These are phyloP conservation scores for Beauveria brongniartii DNA, from an alignment of 2,329 filamentous ascomycete species.

Conservation along the genomic window DNA sequence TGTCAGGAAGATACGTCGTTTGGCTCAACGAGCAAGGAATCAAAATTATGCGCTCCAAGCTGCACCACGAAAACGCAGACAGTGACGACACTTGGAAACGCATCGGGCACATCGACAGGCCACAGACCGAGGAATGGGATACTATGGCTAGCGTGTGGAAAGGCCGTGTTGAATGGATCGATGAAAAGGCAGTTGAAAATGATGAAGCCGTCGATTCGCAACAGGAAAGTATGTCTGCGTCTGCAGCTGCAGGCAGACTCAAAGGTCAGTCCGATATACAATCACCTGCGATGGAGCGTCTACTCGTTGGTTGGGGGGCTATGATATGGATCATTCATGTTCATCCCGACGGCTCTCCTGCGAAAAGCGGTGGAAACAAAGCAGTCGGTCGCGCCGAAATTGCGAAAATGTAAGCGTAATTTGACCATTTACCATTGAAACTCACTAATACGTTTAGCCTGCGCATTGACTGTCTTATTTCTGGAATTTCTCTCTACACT, in stretches of 20 bases:
- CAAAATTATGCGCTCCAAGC: conserved; percentile 90
- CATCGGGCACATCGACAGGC: conserved; percentile 84
- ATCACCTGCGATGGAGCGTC: conserved; percentile 57
- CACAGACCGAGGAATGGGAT: conserved; percentile 81
- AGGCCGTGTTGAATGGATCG: conserved; percentile 85
- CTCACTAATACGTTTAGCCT: conserved; percentile 47
- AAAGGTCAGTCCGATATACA: conserved; percentile 40
- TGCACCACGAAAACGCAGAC: conserved; percentile 69
- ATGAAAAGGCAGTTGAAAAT: conserved; percentile 68
- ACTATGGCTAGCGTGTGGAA: conserved; percentile 97
- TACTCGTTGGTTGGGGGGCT: conserved; percentile 91
- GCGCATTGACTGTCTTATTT: conserved; percentile 95
- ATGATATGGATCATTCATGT: conserved; percentile 95
- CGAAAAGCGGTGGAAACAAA: conserved; percentile 30
- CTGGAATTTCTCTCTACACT: conserved; percentile 93
- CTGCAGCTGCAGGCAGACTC: conserved; percentile 39
- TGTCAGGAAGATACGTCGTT: conserved; percentile 83
- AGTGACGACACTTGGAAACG: conserved; percentile 86
- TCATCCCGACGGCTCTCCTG: conserved; percentile 53
- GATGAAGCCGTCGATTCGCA: conserved; percentile 48
- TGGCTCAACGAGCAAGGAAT: conserved; percentile 98
- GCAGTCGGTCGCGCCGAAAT: conserved; percentile 73
- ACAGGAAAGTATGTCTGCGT: conserved; percentile 25
- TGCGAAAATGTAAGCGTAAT: conserved; percentile 67
- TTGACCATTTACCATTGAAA: background rate